Evolutionary conservation across 345 rosid genomes (phyloP), one percentile per base, ranked within the genome.

Genomic region (Syzygium grande): DNA sequence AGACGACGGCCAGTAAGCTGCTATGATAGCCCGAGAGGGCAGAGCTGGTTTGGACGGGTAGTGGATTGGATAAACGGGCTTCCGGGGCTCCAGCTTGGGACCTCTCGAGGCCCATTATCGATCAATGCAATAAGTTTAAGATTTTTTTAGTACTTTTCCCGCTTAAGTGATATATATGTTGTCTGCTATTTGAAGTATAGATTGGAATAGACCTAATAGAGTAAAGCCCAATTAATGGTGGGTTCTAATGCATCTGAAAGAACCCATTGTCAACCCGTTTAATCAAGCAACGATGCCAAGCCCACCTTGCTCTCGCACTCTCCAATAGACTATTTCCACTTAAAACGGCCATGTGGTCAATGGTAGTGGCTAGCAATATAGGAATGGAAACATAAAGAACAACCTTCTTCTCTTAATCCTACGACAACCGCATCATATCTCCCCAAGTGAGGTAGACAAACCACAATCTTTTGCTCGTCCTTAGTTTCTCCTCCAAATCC

Each of bases 1-100:
- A 59, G 49, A 86, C 2, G 92, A 30, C 38, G 38, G 38, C 38
- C 38, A 34, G 38, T 34, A 34, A 34, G 94, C 94, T 21, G 91
- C 94, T 85, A 87, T 92, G 77, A 94, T 88, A 68, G 80, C 80
- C 80, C 25, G 25, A 34, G 80, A 68, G 25, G 79, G 34, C 34
- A 2, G 68, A 59, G 30, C 68, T 11, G 30, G 30, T 59, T 27
- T n/a, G 15, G 11, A 27, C n/a, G 68, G 68, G 30, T 59, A 15
- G 30, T 59, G 7, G 68, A 59, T n/a, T 59, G 30, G 30, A 14
- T 27, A 27, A 27, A 27, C 16, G 16, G 30, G 30, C 30, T 59
- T 59, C 68, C 2, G 30, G 68, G 68, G 30, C 68, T 59, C 73
- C 34, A 12, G 34, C 13, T 29, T 9, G 1, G 34, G 73, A 61